These are phyloP conservation scores for Dichomitus squalens DNA, from an alignment of 1,284 basidiomycete species.

Conservation along the genomic window DNA sequence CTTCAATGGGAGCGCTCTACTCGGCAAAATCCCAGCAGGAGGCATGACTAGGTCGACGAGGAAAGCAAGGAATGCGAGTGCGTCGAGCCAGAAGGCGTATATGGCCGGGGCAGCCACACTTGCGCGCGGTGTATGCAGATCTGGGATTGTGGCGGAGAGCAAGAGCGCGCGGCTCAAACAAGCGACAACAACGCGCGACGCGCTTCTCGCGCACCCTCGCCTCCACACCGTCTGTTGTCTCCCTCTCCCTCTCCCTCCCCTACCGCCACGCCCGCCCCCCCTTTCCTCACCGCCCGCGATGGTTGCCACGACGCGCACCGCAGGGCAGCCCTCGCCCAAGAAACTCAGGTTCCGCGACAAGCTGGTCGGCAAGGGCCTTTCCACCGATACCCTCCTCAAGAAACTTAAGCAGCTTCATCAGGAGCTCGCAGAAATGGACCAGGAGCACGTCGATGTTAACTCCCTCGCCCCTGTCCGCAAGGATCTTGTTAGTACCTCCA, in stretches of 20 bases:
- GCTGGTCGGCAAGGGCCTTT: slow-evolving; percentile 67
- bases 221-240: not conserved
- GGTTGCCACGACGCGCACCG: slow-evolving; percentile 73
- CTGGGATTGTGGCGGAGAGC: not conserved
- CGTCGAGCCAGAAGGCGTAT: slow-evolving; percentile 5
- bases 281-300: slow-evolving; percentile 39
- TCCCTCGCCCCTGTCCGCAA: slow-evolving; percentile 74
- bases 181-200: slow-evolving; percentile 29
- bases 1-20: slow-evolving; percentile 74
- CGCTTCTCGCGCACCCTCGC: slow-evolving; percentile 12
- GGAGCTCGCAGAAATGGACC: slow-evolving; percentile 85
- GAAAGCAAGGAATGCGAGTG: slow-evolving; percentile 8
- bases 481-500: slow-evolving; percentile 79
- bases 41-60: slow-evolving; percentile 29
- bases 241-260: slow-evolving; percentile 1
- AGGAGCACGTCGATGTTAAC: slow-evolving; percentile 79
- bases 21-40: slow-evolving; percentile 36
- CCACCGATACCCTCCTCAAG: slow-evolving; percentile 80
- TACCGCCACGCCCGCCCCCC: not conserved
- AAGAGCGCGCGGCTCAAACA: slow-evolving; percentile 21
- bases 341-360: slow-evolving; percentile 81
- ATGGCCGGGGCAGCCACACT: slow-evolving; percentile 9
- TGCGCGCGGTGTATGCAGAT: not conserved
- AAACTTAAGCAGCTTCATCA: slow-evolving; percentile 82
- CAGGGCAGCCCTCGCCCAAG: slow-evolving; percentile 49